Evolutionary conservation across 345 rosid species (phyloP).

Genomic region (Ailanthus altissimus): DNA sequence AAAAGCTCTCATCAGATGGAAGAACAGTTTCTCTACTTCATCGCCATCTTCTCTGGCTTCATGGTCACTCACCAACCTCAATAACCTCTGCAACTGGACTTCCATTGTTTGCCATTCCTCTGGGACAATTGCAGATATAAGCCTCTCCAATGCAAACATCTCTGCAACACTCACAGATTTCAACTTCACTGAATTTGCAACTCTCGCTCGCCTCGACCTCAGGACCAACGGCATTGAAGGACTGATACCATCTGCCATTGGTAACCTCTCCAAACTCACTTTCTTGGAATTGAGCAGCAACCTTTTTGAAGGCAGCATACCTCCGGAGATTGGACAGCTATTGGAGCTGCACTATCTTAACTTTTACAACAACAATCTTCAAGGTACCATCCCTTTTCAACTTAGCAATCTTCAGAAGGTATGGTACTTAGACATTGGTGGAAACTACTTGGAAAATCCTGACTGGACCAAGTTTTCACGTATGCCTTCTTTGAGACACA

Average conservation of each 20-base stretch:
- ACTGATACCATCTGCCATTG: slow-evolving; percentile 36
- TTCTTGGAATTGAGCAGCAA: slow-evolving; percentile 52
- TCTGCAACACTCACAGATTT: slow-evolving; percentile 40
- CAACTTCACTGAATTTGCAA: slow-evolving; percentile 51
- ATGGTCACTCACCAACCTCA: slow-evolving; percentile 54
- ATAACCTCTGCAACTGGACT: slow-evolving; percentile 65
- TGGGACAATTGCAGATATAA: slow-evolving; percentile 34
- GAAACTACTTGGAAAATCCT: slow-evolving; percentile 47
- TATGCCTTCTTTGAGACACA: slow-evolving; percentile 50
- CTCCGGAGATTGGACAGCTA: slow-evolving; percentile 40
- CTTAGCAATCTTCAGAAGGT: too few species aligned
- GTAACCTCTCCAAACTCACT: slow-evolving; percentile 39
- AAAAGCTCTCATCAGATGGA: slow-evolving; percentile 64
- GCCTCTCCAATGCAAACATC: slow-evolving; percentile 39
- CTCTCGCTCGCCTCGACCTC: slow-evolving; percentile 44
- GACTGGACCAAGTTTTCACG: slow-evolving; percentile 54
- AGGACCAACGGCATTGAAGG: slow-evolving; percentile 34
- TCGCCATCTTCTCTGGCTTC: slow-evolving; percentile 43
- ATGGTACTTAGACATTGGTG: slow-evolving; percentile 55
- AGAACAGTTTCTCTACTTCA: slow-evolving; percentile 32
- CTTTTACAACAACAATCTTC: slow-evolving; percentile 47
- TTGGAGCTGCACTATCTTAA: slow-evolving; percentile 43
- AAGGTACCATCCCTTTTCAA: slow-evolving; percentile 48
- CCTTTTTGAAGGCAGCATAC: slow-evolving; percentile 35
- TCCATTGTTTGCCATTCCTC: slow-evolving; percentile 43